phyloP scores from a whole-genome alignment of 352 stramenopile genomes.

The Phytophthora lateralis region DNA sequence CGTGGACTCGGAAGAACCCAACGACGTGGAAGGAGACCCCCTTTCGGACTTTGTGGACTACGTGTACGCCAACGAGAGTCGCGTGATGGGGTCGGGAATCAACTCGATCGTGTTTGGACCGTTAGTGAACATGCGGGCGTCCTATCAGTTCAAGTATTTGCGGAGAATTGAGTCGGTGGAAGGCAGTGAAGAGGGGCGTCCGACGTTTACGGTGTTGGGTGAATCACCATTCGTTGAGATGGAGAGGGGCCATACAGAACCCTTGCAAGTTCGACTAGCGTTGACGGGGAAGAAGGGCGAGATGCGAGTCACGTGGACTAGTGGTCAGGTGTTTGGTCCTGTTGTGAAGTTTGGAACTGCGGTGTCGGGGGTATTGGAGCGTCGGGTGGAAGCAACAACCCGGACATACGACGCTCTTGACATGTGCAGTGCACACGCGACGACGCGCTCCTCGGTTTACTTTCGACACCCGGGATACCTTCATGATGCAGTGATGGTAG shows the following conservation, averaged over 20 bases:
- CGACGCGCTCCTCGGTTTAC: conserved; percentile 19
- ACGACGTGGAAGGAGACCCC: conserved; percentile 14
- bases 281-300: conserved; percentile 31
- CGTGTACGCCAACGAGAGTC: conserved; percentile 24
- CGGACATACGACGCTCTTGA: conserved; percentile 32
- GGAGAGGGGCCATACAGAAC: conserved; percentile 32
- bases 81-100: not conserved
- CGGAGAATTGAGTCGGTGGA: conserved; percentile 18
- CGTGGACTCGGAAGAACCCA: conserved; percentile 24
- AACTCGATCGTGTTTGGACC: conserved; percentile 25
- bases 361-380: conserved; percentile 8
- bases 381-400: conserved; percentile 16
- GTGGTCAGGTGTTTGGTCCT: conserved; percentile 32
- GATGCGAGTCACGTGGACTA: conserved; percentile 59
- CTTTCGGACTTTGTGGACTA: conserved; percentile 35
- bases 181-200: not conserved
- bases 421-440: conserved; percentile 33
- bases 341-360: conserved; percentile 38
- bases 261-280: conserved; percentile 45
- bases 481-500: conserved; percentile 39
- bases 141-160: conserved; percentile 34
- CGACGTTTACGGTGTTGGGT: conserved; percentile 24
- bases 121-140: conserved; percentile 32
- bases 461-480: conserved; percentile 39
- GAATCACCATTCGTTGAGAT: conserved; percentile 44